These are phyloP conservation scores for Carex scoparia DNA, from an alignment of 176 grass and related monocot genomes.

Conservation along the genomic window DNA sequence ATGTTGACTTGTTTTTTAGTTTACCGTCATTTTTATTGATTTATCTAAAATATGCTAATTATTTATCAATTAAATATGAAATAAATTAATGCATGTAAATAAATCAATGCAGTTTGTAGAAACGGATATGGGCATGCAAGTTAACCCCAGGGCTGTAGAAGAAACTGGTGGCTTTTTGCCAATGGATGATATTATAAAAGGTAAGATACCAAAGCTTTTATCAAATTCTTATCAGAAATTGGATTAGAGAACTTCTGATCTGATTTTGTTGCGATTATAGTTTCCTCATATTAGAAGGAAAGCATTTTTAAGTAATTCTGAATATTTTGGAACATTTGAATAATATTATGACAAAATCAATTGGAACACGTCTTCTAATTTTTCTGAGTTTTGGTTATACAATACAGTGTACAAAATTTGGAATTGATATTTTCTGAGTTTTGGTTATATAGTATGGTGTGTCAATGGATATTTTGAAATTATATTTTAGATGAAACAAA, in stretches of 20 bases:
- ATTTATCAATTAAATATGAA: not conserved
- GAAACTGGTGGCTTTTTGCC: constrained; percentile 64
- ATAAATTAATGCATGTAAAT: not conserved
- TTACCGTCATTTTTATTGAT: not conserved
- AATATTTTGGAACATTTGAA: not conserved
- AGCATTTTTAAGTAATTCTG: not conserved
- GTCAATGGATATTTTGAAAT: too few relatives aligned
- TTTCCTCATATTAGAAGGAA: not conserved
- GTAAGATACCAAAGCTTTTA: constrained; percentile 24
- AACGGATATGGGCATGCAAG: constrained; percentile 47
- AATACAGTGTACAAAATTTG: too few relatives aligned
- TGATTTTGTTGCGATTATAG: not conserved
- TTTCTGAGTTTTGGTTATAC: too few relatives aligned
- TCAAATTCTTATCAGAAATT: not conserved
- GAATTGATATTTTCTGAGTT: too few relatives aligned
- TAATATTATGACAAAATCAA: too few relatives aligned
- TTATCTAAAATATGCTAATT: not conserved
- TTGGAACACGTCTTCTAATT: too few relatives aligned
- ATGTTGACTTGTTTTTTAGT: not conserved
- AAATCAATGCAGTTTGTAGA: constrained; percentile 73
- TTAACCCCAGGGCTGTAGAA: constrained; percentile 50
- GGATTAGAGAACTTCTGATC: not conserved
- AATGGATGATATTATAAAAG: constrained; percentile 76
- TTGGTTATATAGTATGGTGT: too few relatives aligned
- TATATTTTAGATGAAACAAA: too few relatives aligned